Percentiles rank a stretch among this genome's conserved stretches.
Conservation (phyloP, 768 basidiomycete genomes). For the Obba rivulosa region DNA sequence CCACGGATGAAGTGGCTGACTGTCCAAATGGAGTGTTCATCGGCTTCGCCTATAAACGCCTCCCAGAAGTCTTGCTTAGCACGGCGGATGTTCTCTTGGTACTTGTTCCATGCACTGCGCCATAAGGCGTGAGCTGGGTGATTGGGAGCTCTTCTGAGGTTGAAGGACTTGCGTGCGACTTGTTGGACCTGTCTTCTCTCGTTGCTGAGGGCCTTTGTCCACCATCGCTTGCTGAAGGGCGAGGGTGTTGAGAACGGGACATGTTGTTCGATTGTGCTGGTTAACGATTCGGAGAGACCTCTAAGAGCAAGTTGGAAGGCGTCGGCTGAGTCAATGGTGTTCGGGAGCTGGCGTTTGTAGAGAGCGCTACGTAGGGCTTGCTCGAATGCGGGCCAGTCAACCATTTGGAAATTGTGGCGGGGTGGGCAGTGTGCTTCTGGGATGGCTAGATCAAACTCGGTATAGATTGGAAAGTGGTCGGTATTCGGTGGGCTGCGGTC, state of each 20-base stretch:
- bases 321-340: not conserved
- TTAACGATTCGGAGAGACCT: slow-evolving; percentile 11
- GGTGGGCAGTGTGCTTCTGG: not conserved
- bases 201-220: slow-evolving; percentile 23
- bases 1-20: slow-evolving; percentile 6
- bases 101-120: slow-evolving; percentile 8
- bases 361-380: too few species aligned
- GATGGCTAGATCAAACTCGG: slow-evolving; percentile 19
- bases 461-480: slow-evolving; percentile 38
- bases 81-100: slow-evolving; percentile 8
- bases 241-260: slow-evolving; percentile 16
- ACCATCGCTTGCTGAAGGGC: slow-evolving; percentile 29
- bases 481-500: slow-evolving; percentile 17
- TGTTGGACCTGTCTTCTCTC: slow-evolving; percentile 12
- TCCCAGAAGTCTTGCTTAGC: slow-evolving; percentile 21
- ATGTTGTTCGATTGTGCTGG: slow-evolving; percentile 9
- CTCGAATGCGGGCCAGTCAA: slow-evolving; percentile 30
- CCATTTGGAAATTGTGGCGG: slow-evolving; percentile 22
- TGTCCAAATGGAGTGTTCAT: slow-evolving; percentile 15
- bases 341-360: not conserved
- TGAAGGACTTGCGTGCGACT: slow-evolving; percentile 7
- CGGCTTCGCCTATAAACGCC: slow-evolving; percentile 15
- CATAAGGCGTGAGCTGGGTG: slow-evolving; percentile 11
- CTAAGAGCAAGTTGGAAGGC: not conserved
- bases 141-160: not conserved